Conservation (phyloP, 2,329 filamentous ascomycete genomes). For the Nemania sp. region DNA sequence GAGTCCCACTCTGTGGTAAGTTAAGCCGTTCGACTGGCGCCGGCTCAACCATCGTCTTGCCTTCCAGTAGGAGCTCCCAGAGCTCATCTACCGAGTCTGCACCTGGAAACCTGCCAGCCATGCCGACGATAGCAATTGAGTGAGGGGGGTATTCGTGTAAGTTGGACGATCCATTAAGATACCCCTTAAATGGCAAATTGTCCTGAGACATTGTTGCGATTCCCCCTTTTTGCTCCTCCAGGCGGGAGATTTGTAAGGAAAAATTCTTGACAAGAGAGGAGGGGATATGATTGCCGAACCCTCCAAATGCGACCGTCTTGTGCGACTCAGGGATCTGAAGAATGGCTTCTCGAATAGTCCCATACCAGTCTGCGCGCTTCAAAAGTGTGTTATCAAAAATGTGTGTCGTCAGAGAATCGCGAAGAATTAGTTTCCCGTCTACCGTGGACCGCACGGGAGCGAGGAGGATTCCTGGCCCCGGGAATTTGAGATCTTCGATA, state of each 20-base stretch:
- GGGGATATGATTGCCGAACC: slow-evolving; percentile 16
- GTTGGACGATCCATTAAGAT: background rate
- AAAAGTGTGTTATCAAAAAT: slow-evolving; percentile 4
- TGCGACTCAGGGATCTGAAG: background rate
- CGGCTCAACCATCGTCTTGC: slow-evolving; percentile 7
- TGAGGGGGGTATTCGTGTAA: slow-evolving; percentile 22
- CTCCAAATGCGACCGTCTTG: background rate
- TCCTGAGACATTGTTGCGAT: background rate
- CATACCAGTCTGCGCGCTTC: slow-evolving; percentile 9
- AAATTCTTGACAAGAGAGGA: background rate
- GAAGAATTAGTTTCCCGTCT: slow-evolving; percentile 3
- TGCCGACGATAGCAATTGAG: slow-evolving; percentile 43
- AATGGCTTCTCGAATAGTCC: background rate
- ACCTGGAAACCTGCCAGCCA: slow-evolving; percentile 41
- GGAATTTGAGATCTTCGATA: background rate
- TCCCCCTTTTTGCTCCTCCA: background rate
- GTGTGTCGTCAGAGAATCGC: background rate
- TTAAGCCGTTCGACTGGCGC: slow-evolving; percentile 7
- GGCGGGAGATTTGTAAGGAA: background rate
- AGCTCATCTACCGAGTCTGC: slow-evolving; percentile 40
- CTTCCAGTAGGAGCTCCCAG: slow-evolving; percentile 38
- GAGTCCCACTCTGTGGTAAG: background rate
- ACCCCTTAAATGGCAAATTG: background rate
- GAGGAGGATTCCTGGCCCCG: background rate
- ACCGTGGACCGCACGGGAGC: slow-evolving; percentile 10